These are phyloP conservation scores for Hypoxylon rubiginosum DNA, from an alignment of 2,329 filamentous ascomycete species.

Conservation along the genomic window DNA sequence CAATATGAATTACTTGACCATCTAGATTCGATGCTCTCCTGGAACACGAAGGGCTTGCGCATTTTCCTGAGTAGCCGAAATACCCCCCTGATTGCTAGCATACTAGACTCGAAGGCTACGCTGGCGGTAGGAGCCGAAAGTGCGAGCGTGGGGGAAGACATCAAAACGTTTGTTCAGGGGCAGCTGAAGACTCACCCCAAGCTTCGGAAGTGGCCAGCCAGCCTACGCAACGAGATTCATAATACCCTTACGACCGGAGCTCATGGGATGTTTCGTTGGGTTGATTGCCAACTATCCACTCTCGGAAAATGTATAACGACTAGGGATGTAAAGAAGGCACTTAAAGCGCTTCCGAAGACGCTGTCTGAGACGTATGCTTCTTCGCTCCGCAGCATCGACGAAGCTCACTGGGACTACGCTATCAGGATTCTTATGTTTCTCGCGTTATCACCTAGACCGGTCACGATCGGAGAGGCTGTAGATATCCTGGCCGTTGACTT, in stretches of 20 bases:
- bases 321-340: slow-evolving; percentile 2
- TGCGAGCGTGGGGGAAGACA: background rate
- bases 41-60: background rate
- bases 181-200: background rate
- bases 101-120: background rate
- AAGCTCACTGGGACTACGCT: slow-evolving; percentile 1
- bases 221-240: background rate
- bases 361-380: background rate
- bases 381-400: background rate
- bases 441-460: background rate
- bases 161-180: background rate
- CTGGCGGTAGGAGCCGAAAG: background rate
- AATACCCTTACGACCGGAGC: background rate
- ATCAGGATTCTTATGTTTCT: background rate
- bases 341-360: background rate
- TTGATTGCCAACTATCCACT: background rate
- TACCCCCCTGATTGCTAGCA: background rate
- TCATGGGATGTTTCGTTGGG: background rate
- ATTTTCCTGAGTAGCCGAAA: background rate
- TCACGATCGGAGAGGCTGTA: background rate
- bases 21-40: background rate
- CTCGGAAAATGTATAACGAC: slow-evolving; percentile 1
- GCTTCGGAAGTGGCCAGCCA: background rate
- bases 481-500: slow-evolving; percentile 1
- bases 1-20: background rate